Evolutionary conservation across 495 filamentous ascomycete species (phyloP), one percentile per base, ranked within the genome.

Genomic region (Talaromyces stipitatus): DNA sequence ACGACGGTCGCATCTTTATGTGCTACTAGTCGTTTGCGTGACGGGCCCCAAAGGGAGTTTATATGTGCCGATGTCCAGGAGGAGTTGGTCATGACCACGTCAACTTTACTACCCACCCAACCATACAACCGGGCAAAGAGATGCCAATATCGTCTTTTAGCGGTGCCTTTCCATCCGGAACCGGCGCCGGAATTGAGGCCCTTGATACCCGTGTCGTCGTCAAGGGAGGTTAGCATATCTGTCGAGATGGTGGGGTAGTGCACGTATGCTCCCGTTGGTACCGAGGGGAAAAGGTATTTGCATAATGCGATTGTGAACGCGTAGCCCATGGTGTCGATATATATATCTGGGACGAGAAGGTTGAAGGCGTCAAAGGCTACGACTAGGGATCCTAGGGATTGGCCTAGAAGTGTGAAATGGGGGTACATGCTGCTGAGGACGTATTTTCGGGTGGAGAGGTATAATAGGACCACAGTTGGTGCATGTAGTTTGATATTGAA

Each of bases 201-300:
- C 59, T 91, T 84, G 8, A 76, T 69, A n/a, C 80, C 85, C 22
- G 72, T 78, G 10, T 70, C 67, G 12, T 88, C 81, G 57, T 90
- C 80, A 10, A 98, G 84, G 18, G 89, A 90, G 38, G 77, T 78
- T 5, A 98, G 85, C 94, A 98, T 98, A 69, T 98, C 95, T 29
- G 92, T 98, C 4, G 91, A 96, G 47, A 98, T 98, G 46, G 94
- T 97, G 5, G 94, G 94, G 66, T 97, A 98, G 69, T 98, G 94
- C 2, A 98, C 92, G 65, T 98, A 98, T 12, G 94, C 94, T 30
- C 80, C 90, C 2, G 90, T 95, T 3, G 95, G 91, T 18, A 97
- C 83, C 12, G 72, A 66, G 1, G 80, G 86, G 71, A 98, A 97
- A 20, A 97, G 79, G 46, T 85, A 79, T 64, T 92, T 95, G 72